Percentiles rank a stretch among this genome's conserved stretches.
phyloP scores from a whole-genome alignment of 2,329 filamentous ascomycete genomes.

The Penicillium sp. region DNA sequence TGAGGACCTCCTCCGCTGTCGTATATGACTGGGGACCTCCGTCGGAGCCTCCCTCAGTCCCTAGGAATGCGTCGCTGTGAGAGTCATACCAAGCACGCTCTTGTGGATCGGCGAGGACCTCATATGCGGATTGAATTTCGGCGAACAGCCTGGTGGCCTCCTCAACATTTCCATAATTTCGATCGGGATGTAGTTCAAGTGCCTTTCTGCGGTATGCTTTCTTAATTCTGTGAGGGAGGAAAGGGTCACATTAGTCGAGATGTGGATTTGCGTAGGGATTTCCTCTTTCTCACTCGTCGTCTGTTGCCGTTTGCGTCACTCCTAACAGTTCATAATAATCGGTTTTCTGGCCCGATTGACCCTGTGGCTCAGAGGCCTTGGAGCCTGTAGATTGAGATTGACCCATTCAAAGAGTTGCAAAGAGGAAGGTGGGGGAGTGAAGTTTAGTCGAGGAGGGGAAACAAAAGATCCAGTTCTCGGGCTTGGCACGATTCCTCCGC shows the following conservation, averaged over 20 bases:
- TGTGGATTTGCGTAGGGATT: background rate
- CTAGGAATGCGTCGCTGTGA: slow-evolving; percentile 81
- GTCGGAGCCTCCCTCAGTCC: slow-evolving; percentile 54
- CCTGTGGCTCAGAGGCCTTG: slow-evolving; percentile 20
- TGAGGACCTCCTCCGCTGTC: slow-evolving; percentile 74
- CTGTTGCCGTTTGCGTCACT: slow-evolving; percentile 69
- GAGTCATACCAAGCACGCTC: slow-evolving; percentile 98
- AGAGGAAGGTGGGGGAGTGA: background rate
- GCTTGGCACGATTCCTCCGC: slow-evolving; percentile 3
- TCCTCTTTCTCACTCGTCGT: slow-evolving; percentile 69
- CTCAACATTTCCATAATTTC: slow-evolving; percentile 84
- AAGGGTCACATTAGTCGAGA: background rate
- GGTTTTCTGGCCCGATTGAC: slow-evolving; percentile 25
- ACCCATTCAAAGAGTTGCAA: slow-evolving; percentile 32
- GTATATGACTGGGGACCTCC: slow-evolving; percentile 64
- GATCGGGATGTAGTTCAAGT: slow-evolving; percentile 90
- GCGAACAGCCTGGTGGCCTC: slow-evolving; percentile 82
- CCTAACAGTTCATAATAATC: slow-evolving; percentile 75
- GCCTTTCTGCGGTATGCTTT: slow-evolving; percentile 90
- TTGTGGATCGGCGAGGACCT: slow-evolving; percentile 93
- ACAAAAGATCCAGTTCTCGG: background rate
- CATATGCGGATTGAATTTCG: slow-evolving; percentile 88
- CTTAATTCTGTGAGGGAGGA: slow-evolving; percentile 66
- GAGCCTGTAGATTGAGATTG: slow-evolving; percentile 45
- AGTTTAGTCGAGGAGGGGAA: background rate